Conservation (phyloP, 345 rosid genomes). For the Fremontodendron californicum region DNA sequence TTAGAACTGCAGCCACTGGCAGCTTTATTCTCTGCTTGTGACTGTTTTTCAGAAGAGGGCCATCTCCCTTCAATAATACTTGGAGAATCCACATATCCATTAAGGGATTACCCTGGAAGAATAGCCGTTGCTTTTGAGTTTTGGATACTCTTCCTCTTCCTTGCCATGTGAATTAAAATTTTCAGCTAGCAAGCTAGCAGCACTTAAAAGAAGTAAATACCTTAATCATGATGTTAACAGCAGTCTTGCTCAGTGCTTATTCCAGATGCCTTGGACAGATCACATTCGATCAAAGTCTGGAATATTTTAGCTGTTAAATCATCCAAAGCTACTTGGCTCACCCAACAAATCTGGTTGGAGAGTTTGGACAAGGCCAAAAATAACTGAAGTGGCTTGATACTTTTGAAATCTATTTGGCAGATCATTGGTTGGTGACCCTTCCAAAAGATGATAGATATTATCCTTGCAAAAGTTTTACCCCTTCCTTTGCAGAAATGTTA, state of each 20-base stretch:
- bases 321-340: background rate
- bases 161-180: background rate
- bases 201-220: background rate
- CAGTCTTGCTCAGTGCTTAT: background rate
- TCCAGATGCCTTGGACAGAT: background rate
- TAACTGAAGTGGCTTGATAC: background rate
- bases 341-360: background rate
- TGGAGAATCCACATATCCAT: slow-evolving; percentile 27
- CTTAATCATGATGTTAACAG: slow-evolving; percentile 10
- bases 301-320: background rate
- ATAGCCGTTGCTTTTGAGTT: slow-evolving; percentile 7
- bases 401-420: background rate
- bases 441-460: background rate
- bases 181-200: background rate
- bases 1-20: slow-evolving; percentile 15
- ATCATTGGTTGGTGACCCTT: background rate
- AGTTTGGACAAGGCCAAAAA: background rate
- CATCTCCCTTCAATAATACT: slow-evolving; percentile 20
- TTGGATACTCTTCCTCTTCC: background rate
- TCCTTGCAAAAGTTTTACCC: background rate
- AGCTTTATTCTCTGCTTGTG: slow-evolving; percentile 28
- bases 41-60: background rate
- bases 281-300: background rate
- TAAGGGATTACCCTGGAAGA: too few relatives aligned
- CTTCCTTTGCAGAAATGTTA: background rate